Evolutionary conservation across 2,329 filamentous ascomycete genomes (phyloP).

Genomic region (Metarhizium brunneum): DNA sequence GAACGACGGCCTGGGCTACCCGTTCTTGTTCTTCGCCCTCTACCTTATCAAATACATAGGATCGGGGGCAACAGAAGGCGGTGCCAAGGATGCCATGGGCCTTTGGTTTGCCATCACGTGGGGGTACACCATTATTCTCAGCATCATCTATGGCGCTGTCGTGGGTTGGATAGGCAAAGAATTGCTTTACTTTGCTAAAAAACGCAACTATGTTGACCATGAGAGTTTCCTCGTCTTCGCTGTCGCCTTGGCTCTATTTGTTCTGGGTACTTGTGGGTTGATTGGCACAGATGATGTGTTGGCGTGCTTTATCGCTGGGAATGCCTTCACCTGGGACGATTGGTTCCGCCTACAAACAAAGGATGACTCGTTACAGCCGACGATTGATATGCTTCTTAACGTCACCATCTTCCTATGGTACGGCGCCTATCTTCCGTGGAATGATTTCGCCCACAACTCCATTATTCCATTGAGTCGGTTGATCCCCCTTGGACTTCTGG

Average conservation of each 20-base stretch:
- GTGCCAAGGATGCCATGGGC: conserved; percentile 57
- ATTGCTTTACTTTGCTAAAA: conserved; percentile 74
- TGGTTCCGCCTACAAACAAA: conserved; percentile 86
- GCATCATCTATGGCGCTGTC: conserved; percentile 63
- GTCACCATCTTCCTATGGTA: conserved; percentile 86
- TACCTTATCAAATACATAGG: conserved; percentile 73
- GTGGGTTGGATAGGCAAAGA: conserved; percentile 79
- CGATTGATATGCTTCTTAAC: conserved; percentile 90
- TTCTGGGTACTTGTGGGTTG: conserved; percentile 78
- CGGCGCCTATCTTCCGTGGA: conserved; percentile 78
- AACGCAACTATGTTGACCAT: conserved; percentile 71
- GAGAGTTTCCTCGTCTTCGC: conserved; percentile 86
- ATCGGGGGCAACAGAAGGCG: conserved; percentile 47
- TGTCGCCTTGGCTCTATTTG: conserved; percentile 76
- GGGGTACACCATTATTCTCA: conserved; percentile 74
- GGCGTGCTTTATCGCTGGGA: conserved; percentile 87
- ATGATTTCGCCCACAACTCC: conserved; percentile 52
- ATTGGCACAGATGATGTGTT: conserved; percentile 84
- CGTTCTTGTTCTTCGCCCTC: conserved; percentile 75
- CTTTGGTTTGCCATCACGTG: conserved; percentile 81
- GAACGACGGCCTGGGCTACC: conserved; percentile 84
- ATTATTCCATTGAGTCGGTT: conserved; percentile 68
- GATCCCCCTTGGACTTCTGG: conserved; percentile 61
- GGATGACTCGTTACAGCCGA: conserved; percentile 88
- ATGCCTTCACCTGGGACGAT: conserved; percentile 86